Base-by-base conservation (phyloP, 192 early-diverging fungal species). In the Entomortierella beljakovae region DNA sequence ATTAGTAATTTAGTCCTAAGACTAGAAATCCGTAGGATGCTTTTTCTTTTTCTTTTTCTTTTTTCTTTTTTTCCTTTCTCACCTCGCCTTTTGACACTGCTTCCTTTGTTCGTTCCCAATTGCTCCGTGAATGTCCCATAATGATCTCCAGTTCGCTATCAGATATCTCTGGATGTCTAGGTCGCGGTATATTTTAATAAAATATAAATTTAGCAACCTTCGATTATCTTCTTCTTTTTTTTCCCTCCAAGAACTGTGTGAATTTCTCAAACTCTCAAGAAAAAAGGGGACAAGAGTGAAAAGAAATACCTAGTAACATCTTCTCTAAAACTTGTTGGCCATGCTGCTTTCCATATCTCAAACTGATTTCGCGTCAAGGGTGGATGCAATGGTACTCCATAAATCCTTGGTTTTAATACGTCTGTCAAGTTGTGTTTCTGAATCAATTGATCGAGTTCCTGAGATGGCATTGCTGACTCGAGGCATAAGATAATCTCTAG, bases 251-350 rank as follows among this genome's bases (percentile, higher is more conserved):
- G n/a, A n/a, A n/a, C n/a, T n/a, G n/a, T n/a, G n/a, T n/a, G n/a
- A n/a, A n/a, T n/a, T n/a, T n/a, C n/a, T n/a, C n/a, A 46, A 26
- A 56, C 13, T 40, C 38, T 58, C 16, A 31, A 65, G 31, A 34
- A 64, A 33, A 52, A 40, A 46, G 11, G 20, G 43, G 32, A 29
- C 53, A 15, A n/a, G 38, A 38, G 15, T 43, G 18, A 43, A 43
- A 23, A 64, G 28, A 28, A 28, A 50, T 64, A 82, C 68, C 74
- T 73, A 40, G 66, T 84, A 0, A 70, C 65, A 61, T 89, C 82
- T 63, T 89, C 88, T 37, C 92, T 88, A 61, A 90, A 98, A 25
- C 82, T 80, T n/a, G 94, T 83, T 7, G 96, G 95, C 96, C 96
- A 98, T 26, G 92, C 23, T 15, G 50, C 15, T 64, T 88, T 94